phyloP scores from a whole-genome alignment of 768 basidiomycete genomes.

The Ephemerocybe angulata region DNA sequence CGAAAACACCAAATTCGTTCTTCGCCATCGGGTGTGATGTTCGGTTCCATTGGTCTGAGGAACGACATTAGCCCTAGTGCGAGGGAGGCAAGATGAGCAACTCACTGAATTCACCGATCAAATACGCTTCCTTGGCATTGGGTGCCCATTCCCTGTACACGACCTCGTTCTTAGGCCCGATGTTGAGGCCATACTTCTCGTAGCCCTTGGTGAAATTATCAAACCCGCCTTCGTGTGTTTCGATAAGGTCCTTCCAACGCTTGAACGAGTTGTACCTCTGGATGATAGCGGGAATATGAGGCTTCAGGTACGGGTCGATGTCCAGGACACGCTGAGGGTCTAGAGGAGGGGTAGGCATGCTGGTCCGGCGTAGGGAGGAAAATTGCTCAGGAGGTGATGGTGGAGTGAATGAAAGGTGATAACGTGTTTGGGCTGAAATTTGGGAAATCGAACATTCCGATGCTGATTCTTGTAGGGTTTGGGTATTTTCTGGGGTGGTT shows the following conservation, averaged over 20 bases:
- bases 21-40: slow-evolving; percentile 82
- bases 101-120: slow-evolving; percentile 98
- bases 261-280: slow-evolving; percentile 65
- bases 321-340: slow-evolving; percentile 55
- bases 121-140: slow-evolving; percentile 71
- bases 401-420: neutral
- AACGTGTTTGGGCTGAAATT: neutral
- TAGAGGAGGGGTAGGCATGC: slow-evolving; percentile 46
- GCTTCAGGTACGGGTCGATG: slow-evolving; percentile 71
- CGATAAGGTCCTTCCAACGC: slow-evolving; percentile 74
- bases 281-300: slow-evolving; percentile 65
- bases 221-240: slow-evolving; percentile 79
- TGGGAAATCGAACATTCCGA: slow-evolving; percentile 3
- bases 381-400: slow-evolving; percentile 6
- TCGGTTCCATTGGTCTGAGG: slow-evolving; percentile 82
- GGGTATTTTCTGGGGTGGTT: slow-evolving; percentile 2
- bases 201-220: slow-evolving; percentile 80
- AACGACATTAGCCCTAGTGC: slow-evolving; percentile 1
- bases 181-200: slow-evolving; percentile 73
- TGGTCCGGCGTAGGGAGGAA: neutral
- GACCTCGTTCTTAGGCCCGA: slow-evolving; percentile 62
- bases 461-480: neutral
- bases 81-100: slow-evolving; percentile 15
- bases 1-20: slow-evolving; percentile 86
- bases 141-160: slow-evolving; percentile 97